Evolutionary conservation across 345 rosid genomes (phyloP), one percentile per base, ranked within the genome.

Genomic region (Draba incana): DNA sequence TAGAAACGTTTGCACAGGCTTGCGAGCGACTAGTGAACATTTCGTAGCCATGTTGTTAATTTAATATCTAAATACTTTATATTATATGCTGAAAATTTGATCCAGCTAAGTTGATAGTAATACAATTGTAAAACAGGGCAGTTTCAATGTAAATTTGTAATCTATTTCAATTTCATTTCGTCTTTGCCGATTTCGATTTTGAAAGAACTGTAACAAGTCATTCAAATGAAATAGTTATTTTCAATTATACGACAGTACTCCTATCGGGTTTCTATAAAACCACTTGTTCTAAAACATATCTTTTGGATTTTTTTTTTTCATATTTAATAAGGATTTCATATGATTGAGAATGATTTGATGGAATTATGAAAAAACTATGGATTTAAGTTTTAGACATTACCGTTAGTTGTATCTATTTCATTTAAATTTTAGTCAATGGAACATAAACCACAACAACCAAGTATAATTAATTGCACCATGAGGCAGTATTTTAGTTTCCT

Each of bases 1-100:
- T 43, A 15, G 41, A 58, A 58, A 28, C 61, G 33, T 65, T 73
- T 14, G 24, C 39, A 58, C 16, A 66, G 72, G 68, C 72, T 68
- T 74, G 77, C 68, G 25, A 74, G 72, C 68, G 72, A 74, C 77
- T 25, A 5, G 57, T 74, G 10, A 66, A 33, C 68, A 66, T 72
- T 16, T 48, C 59, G 12, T 46, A 20, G 62, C 62, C 72, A 65
- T 74, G 62, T 60, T 59, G 56, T 59, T 15, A 43, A 11, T 39
- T 53, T 25, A 24, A 39, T 46, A 54, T 20, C 37, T 3, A 11
- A 48, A 11, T 31, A 39, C 9, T 28, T 9, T 62, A 20, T 23
- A 60, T 37, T 31, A 48, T 39, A 39, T 30, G 70, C 38, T 57
- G 11, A 49, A 64, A 39, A 13, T 48, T 42, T 39, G 51, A 64